Evolutionary conservation across 805 yeast species (phyloP).

Genomic region (Cyberlindnera euphorbiiphila): DNA sequence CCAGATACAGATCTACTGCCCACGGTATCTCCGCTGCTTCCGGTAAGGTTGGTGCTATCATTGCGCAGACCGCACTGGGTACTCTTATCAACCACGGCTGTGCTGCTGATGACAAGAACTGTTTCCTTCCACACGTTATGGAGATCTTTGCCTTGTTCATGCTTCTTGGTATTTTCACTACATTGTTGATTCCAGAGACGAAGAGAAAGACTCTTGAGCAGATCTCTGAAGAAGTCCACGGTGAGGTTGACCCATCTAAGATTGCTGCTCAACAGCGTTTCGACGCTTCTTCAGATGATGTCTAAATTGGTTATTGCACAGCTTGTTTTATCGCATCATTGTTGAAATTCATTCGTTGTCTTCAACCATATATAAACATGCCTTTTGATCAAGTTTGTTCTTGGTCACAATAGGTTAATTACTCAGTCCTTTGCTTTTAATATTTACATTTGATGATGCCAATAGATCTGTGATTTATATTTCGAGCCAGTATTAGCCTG

Average conservation of each 20-base stretch:
- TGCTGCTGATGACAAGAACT: constrained; percentile 48
- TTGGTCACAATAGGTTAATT: no score
- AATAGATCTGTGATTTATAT: no score
- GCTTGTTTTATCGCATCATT: no score
- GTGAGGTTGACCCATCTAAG: constrained; percentile 59
- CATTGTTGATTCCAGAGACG: constrained; percentile 82
- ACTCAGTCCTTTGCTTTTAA: no score
- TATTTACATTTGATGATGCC: no score
- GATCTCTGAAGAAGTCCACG: constrained; percentile 76
- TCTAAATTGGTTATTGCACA: constrained; percentile 6
- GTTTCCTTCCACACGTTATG: constrained; percentile 91
- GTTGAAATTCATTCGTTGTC: no score
- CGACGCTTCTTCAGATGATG: constrained; percentile 22
- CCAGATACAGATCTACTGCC: constrained; percentile 93
- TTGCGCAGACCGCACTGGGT: constrained; percentile 86
- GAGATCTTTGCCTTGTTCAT: constrained; percentile 90
- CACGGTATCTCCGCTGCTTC: constrained; percentile 93
- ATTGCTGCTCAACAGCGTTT: constrained; percentile 12
- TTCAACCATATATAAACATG: no score
- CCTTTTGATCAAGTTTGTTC: no score
- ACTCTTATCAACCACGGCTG: constrained; percentile 78
- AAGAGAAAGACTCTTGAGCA: constrained; percentile 88
- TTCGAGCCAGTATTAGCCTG: no score
- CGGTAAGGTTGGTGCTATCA: constrained; percentile 90
- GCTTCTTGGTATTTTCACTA: constrained; percentile 68